These are phyloP conservation scores for Solanum tarijense DNA, from an alignment of 257 asterid genomes.

Conservation along the genomic window DNA sequence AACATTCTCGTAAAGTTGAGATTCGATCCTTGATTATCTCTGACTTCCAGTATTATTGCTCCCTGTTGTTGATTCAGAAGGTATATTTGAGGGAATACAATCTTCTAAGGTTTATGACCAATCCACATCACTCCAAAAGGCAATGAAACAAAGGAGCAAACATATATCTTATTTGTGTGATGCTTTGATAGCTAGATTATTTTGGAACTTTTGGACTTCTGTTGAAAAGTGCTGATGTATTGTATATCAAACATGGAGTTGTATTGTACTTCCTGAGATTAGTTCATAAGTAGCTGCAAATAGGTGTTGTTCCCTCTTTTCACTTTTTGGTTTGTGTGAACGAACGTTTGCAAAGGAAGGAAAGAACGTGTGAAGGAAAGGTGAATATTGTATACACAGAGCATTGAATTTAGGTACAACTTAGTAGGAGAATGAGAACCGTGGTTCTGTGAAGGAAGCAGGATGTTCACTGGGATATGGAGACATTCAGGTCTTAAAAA, in stretches of 20 bases:
- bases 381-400: not conserved
- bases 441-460: not conserved
- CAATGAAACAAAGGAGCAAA: not conserved
- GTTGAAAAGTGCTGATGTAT: not conserved
- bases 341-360: not conserved
- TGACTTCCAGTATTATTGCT: not conserved
- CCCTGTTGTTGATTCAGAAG: not conserved
- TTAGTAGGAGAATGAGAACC: not conserved
- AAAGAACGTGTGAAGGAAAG: not conserved
- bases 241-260: not conserved
- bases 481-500: not conserved
- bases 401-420: not conserved
- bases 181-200: not conserved
- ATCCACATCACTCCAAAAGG: not conserved
- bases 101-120: not conserved
- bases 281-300: not conserved
- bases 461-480: not conserved
- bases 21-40: not conserved
- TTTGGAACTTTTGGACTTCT: not conserved
- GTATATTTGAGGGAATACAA: not conserved
- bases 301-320: not conserved
- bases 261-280: not conserved
- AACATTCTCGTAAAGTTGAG: not conserved
- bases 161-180: not conserved
- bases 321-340: not conserved